Percentiles rank a stretch among this genome's conserved stretches.
phyloP scores from a whole-genome alignment of 148 eudicot species.

The Rhododendron henanense region DNA sequence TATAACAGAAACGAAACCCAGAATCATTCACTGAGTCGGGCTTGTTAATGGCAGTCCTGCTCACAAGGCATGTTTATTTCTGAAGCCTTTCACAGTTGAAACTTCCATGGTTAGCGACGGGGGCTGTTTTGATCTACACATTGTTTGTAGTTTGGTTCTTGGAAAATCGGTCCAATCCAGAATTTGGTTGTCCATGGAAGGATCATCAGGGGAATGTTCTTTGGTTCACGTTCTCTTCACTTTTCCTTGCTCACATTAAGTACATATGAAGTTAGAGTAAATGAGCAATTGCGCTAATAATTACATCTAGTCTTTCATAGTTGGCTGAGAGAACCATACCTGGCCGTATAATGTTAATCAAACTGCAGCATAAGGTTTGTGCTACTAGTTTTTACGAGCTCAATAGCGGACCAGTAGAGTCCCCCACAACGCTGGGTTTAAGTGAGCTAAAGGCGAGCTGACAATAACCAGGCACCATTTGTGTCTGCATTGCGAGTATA shows the following conservation, averaged over 20 bases:
- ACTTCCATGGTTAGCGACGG: conserved; percentile 28
- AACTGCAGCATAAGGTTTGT: too few species aligned
- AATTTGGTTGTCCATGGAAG: conserved; percentile 23
- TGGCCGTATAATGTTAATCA: too few species aligned
- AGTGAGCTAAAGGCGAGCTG: background rate
- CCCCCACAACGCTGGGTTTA: background rate
- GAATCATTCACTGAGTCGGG: conserved; percentile 20
- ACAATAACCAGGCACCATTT: background rate
- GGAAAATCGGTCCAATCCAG: conserved; percentile 22
- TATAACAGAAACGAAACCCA: too few species aligned
- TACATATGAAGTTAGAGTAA: background rate
- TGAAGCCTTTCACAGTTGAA: conserved; percentile 28
- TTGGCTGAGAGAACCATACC: background rate
- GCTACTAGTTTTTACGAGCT: background rate
- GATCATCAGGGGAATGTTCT: conserved; percentile 21
- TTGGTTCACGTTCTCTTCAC: conserved; percentile 35
- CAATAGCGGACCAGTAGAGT: background rate
- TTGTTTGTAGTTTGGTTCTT: conserved; percentile 31
- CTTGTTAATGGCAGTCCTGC: conserved; percentile 21
- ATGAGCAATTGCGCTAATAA: background rate
- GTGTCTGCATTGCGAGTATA: background rate
- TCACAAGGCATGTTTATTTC: conserved; percentile 24
- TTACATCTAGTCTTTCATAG: background rate
- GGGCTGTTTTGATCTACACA: conserved; percentile 16
- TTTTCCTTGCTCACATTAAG: conserved; percentile 41